Conservation (phyloP, 495 filamentous ascomycete species). For the Penicillium arizonense region DNA sequence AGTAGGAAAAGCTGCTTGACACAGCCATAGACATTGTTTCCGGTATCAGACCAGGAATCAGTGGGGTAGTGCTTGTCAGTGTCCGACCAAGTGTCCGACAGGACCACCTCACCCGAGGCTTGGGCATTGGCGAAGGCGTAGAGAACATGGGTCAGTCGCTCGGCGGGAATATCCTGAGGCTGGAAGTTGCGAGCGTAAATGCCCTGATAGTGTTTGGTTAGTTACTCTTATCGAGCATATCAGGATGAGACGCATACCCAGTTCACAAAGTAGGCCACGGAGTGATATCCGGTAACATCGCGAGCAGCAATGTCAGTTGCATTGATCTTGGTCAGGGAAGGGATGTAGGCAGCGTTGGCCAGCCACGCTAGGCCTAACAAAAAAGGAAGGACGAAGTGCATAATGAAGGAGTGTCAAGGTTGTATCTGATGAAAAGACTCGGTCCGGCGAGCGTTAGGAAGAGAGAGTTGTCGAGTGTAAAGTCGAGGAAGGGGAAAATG, state of each 20-base stretch:
- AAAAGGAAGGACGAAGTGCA: slow-evolving; percentile 12
- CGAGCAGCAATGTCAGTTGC: slow-evolving; percentile 13
- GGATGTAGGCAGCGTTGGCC: slow-evolving; percentile 9
- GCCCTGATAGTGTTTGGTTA: slow-evolving; percentile 42
- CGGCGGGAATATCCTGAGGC: slow-evolving; percentile 71
- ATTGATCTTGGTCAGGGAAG: background rate
- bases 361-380: slow-evolving; percentile 13
- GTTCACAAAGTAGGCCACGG: slow-evolving; percentile 85
- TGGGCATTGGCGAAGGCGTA: slow-evolving; percentile 77
- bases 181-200: slow-evolving; percentile 73
- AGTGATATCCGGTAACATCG: slow-evolving; percentile 48
- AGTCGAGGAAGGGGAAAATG: background rate
- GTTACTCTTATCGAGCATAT: background rate
- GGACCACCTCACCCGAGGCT: slow-evolving; percentile 59
- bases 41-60: slow-evolving; percentile 69
- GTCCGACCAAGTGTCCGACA: slow-evolving; percentile 81
- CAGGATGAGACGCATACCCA: slow-evolving; percentile 44
- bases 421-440: background rate
- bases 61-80: slow-evolving; percentile 74
- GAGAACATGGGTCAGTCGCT: slow-evolving; percentile 81
- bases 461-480: background rate
- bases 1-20: slow-evolving; percentile 82
- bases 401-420: slow-evolving; percentile 5
- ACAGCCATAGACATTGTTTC: slow-evolving; percentile 83
- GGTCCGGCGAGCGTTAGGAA: slow-evolving; percentile 8